phyloP scores from a whole-genome alignment of 441 rosid genomes.

The Euphorbia corollata region DNA sequence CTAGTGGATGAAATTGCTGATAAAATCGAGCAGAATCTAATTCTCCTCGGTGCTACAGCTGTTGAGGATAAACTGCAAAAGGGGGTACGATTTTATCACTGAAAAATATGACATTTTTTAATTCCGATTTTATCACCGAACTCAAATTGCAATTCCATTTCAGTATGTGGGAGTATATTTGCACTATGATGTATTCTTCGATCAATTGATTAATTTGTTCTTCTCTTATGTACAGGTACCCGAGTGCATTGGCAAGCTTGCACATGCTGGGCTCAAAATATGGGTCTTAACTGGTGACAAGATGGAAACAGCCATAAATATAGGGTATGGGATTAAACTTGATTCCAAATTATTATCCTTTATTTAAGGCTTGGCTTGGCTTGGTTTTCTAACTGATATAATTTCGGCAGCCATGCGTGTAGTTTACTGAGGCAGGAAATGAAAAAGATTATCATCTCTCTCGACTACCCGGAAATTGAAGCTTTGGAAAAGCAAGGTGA shows the following conservation, averaged over 20 bases:
- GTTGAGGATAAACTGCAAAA: conserved; percentile 91
- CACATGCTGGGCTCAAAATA: conserved; percentile 68
- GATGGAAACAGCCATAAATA: conserved; percentile 90
- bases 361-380: no score
- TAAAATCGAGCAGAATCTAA: conserved; percentile 55
- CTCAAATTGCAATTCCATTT: neutral
- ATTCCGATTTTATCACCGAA: no score
- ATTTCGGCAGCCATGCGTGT: conserved; percentile 66
- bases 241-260: conserved; percentile 71
- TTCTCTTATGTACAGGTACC: conserved; percentile 50
- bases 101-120: no score
- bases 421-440: conserved; percentile 71
- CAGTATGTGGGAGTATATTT: neutral
- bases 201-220: conserved; percentile 6
- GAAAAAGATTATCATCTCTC: conserved; percentile 53
- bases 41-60: conserved; percentile 94
- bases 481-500: conserved; percentile 64
- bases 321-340: conserved; percentile 50
- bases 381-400: conserved; percentile 8
- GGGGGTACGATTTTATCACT: conserved; percentile 46
- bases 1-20: conserved; percentile 54
- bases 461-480: conserved; percentile 52
- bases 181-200: conserved; percentile 11
- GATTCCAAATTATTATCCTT: neutral
- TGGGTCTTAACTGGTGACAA: conserved; percentile 97